phyloP scores from a whole-genome alignment of 2,329 filamentous ascomycete genomes.

The Claviceps sp. region DNA sequence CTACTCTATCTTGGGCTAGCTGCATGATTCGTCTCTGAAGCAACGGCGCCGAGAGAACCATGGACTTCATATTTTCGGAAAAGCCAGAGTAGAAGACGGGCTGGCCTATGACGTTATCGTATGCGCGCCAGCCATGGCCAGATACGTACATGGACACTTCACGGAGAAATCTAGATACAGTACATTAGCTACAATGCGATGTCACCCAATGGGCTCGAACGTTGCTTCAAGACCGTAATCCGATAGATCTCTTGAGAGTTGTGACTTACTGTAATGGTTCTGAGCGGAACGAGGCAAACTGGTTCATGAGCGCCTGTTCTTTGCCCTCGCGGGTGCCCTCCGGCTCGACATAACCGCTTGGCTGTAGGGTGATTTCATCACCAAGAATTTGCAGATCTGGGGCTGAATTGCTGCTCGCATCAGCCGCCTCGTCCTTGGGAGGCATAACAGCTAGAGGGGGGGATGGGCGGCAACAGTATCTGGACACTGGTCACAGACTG shows the following conservation, averaged over 20 bases:
- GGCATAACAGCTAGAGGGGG: conserved; percentile 14
- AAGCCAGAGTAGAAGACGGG: conserved; percentile 90
- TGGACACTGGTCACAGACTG: background rate
- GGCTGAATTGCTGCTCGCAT: conserved; percentile 32
- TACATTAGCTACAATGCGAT: background rate
- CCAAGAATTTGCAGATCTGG: conserved; percentile 69
- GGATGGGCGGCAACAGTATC: background rate
- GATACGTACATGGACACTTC: conserved; percentile 90
- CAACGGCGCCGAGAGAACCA: conserved; percentile 62
- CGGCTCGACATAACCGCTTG: conserved; percentile 51
- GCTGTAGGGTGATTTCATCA: conserved; percentile 60
- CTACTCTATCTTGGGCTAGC: conserved; percentile 60
- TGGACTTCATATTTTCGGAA: conserved; percentile 73
- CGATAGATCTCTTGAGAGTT: no score
- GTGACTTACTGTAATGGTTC: conserved; percentile 43
- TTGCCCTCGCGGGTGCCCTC: conserved; percentile 34
- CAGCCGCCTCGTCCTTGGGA: conserved; percentile 16
- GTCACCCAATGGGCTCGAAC: background rate
- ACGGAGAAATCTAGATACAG: conserved; percentile 58
- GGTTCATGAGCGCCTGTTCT: conserved; percentile 61
- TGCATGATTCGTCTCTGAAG: conserved; percentile 62
- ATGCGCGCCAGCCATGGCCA: conserved; percentile 88
- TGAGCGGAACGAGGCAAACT: conserved; percentile 75
- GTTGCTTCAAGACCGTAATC: no score
- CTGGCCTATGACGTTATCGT: conserved; percentile 80